These are phyloP conservation scores for Acaromyces ingoldii DNA, from an alignment of 1,284 basidiomycete genomes.

Conservation along the genomic window DNA sequence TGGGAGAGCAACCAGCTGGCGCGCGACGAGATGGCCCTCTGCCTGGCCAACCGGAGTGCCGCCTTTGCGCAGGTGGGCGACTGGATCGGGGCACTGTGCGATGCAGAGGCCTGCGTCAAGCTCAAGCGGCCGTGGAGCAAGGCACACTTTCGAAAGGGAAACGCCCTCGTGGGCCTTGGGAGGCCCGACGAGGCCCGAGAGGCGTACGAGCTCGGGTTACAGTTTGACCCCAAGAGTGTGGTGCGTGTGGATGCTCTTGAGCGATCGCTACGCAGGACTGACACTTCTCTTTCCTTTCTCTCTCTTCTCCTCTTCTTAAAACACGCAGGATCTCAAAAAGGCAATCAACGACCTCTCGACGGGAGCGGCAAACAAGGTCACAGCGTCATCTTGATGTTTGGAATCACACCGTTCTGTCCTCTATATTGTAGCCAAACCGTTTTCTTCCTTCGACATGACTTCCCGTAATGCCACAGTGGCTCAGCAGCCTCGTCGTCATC, in stretches of 20 bases:
- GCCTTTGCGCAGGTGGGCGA: slow-evolving; percentile 74
- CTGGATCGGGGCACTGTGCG: slow-evolving; percentile 74
- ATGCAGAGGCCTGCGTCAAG: slow-evolving; percentile 82
- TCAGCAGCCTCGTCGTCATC: too few species aligned
- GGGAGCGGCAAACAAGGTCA: too few species aligned
- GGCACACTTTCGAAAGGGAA: slow-evolving; percentile 87
- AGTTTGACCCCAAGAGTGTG: slow-evolving; percentile 78
- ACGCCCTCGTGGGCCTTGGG: slow-evolving; percentile 74
- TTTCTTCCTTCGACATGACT: too few species aligned
- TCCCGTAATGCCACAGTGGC: too few species aligned
- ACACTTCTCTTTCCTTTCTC: background rate
- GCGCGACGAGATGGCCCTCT: slow-evolving; percentile 81
- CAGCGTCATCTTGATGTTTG: too few species aligned
- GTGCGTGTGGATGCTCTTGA: slow-evolving; percentile 23
- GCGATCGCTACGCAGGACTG: background rate
- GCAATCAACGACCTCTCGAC: background rate
- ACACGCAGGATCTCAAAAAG: background rate
- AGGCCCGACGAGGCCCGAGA: slow-evolving; percentile 72
- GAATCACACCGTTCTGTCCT: too few species aligned
- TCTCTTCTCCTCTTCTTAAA: background rate
- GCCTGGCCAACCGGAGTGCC: slow-evolving; percentile 85
- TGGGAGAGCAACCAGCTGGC: slow-evolving; percentile 81
- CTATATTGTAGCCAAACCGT: too few species aligned
- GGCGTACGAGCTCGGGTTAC: slow-evolving; percentile 73
- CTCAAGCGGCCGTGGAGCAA: slow-evolving; percentile 87